phyloP scores from a whole-genome alignment of 371 early-diverging fungal species.

The Rhizomucor miehei region DNA sequence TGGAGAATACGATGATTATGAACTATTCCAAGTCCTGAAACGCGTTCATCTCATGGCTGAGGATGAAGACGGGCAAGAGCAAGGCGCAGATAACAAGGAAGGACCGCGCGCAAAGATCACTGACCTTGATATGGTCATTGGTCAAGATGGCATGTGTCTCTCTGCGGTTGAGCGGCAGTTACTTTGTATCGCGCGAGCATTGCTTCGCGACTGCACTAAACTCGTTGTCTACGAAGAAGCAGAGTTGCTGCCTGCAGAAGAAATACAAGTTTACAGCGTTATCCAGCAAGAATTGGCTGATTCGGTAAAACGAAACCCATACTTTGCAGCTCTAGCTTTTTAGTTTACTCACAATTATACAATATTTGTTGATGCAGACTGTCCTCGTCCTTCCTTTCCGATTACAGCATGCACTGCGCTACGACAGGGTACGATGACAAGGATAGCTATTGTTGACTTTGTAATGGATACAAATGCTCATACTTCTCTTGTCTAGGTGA shows the following conservation, averaged over 20 bases:
- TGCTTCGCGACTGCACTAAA: conserved; percentile 64
- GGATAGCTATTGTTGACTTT: not conserved
- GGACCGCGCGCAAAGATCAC: conserved; percentile 20
- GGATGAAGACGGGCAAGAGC: no score
- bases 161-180: conserved; percentile 82
- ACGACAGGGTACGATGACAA: conserved; percentile 38
- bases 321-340: not conserved
- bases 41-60: conserved; percentile 47
- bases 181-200: conserved; percentile 76
- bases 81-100: conserved; percentile 22
- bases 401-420: conserved; percentile 65
- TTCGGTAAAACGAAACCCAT: conserved; percentile 23
- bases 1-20: conserved; percentile 68
- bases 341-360: not conserved
- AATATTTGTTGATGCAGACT: conserved; percentile 47
- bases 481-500: conserved; percentile 31
- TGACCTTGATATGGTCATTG: conserved; percentile 58
- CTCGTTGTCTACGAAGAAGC: conserved; percentile 85
- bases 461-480: no score
- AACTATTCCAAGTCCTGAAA: conserved; percentile 81
- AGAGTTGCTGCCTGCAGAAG: conserved; percentile 63
- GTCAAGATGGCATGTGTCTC: conserved; percentile 59
- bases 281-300: conserved; percentile 80
- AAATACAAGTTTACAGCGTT: conserved; percentile 70
- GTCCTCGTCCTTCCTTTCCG: conserved; percentile 83